Evolutionary conservation across 306 rosid species (phyloP).

Genomic region (Trichosanthes truncata): DNA sequence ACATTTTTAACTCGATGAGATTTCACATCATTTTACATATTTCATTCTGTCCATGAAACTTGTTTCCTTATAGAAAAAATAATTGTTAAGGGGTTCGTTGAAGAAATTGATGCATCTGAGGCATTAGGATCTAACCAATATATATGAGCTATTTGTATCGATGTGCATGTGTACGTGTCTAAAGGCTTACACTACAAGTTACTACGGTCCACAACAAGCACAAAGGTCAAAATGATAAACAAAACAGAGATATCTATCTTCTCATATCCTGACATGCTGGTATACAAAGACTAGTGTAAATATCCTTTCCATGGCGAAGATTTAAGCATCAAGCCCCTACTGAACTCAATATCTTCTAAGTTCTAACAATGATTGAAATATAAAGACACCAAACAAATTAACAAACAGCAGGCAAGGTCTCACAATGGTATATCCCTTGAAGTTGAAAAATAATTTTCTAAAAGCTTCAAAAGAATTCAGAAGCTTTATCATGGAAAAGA

Average conservation of each 20-base stretch:
- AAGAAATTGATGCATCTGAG: neutral
- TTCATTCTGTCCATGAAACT: neutral
- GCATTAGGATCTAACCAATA: neutral
- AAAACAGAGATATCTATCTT: neutral
- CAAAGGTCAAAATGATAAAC: no score
- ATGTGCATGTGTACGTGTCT: neutral
- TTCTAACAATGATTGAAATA: neutral
- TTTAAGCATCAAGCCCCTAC: neutral
- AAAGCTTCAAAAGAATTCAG: neutral
- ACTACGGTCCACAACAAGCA: no score
- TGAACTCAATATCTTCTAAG: neutral
- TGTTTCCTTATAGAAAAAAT: neutral
- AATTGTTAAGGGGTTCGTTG: neutral
- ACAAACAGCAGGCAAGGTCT: neutral
- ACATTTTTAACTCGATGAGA: neutral
- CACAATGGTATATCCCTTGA: neutral
- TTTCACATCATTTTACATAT: neutral
- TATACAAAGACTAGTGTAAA: neutral
- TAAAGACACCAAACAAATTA: neutral
- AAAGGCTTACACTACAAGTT: neutral
- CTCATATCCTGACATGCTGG: neutral
- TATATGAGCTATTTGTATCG: neutral
- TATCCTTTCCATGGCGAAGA: neutral
- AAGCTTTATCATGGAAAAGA: neutral
- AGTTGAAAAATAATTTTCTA: neutral